Base-by-base conservation (phyloP, 2,329 filamentous ascomycete genomes). In the Aspergillus uvarum region DNA sequence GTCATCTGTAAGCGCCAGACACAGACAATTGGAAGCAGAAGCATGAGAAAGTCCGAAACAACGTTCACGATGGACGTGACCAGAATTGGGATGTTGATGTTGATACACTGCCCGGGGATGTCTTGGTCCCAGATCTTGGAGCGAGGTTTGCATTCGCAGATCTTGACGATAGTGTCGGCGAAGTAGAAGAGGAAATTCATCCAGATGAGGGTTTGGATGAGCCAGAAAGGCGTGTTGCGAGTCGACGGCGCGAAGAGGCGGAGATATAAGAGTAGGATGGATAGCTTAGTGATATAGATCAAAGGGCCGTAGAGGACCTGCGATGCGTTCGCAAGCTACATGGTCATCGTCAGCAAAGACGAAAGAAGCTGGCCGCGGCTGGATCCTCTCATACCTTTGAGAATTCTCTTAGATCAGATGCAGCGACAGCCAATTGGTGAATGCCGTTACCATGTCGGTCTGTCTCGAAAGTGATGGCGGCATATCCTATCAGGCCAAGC, bases 201-300 rank as follows among this genome's bases (percentile, higher is more conserved):
- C 61, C 60, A 68, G 38, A 68, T 65, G 22, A 72, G 60, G 11
- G 65, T 16, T 12, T 70, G 68, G 5, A 73, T 67, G 53, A 60
- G 58, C 24, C 65, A 49, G 31, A 59, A 66, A 3, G 65, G 70
- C 44, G 49, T 61, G 49, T 62, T 63, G 24, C 51, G 62, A 31
- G 54, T 31, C 19, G 60, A 51, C 11, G 68, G 65, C 5, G 64
- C 63, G 54, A 73, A 72, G 11, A 71, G 59, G 1, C 67, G 65
- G 19, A 68, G 58, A 51, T 70, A 72, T 2, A 70, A 62, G 4
- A 72, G 65, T 5, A 73, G 61, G 21, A 73, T 67, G 2, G 70
- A 70, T 16, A 72, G 24, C 31, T 72, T 73, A 11, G 70, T 68
- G 54, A 71, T 51, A 53, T 67, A 71, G 10, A 73, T 70, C 19